Evolutionary conservation across 2,329 filamentous ascomycete species (phyloP).

Genomic region (Fusarium praegraminearum): DNA sequence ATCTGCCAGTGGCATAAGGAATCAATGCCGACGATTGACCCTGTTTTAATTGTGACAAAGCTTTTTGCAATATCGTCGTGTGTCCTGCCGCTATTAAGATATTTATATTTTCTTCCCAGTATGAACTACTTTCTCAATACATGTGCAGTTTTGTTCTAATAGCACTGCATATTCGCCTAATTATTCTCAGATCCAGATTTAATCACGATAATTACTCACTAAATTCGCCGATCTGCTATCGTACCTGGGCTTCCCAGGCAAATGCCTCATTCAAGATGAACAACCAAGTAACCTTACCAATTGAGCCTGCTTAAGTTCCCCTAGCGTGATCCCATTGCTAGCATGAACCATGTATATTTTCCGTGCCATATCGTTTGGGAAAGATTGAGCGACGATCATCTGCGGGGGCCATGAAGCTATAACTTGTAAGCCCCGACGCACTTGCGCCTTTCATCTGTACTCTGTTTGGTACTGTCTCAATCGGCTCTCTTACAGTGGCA

Average conservation of each 20-base stretch:
- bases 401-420: conserved; percentile 22
- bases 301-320: background rate
- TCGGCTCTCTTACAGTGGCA: background rate
- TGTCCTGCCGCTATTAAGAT: too few relatives aligned
- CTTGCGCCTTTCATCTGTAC: conserved; percentile 11
- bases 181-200: background rate
- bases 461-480: background rate
- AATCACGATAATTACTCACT: background rate
- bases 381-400: conserved; percentile 38
- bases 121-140: too few relatives aligned
- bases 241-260: background rate
- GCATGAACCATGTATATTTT: conserved; percentile 9
- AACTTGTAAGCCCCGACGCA: background rate
- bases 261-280: conserved; percentile 5
- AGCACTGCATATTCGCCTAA: background rate
- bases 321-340: background rate
- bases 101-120: too few relatives aligned
- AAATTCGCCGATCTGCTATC: conserved; percentile 5
- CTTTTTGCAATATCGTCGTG: too few relatives aligned
- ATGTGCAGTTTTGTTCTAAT: too few relatives aligned
- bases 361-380: background rate
- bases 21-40: too few relatives aligned
- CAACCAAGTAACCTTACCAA: background rate
- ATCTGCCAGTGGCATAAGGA: too few relatives aligned
- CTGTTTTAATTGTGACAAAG: too few relatives aligned